A percentile compares a stretch with the other conserved stretches of the same genome.
Evolutionary conservation across 345 rosid genomes (phyloP).

Genomic region (Camelina laxa): DNA sequence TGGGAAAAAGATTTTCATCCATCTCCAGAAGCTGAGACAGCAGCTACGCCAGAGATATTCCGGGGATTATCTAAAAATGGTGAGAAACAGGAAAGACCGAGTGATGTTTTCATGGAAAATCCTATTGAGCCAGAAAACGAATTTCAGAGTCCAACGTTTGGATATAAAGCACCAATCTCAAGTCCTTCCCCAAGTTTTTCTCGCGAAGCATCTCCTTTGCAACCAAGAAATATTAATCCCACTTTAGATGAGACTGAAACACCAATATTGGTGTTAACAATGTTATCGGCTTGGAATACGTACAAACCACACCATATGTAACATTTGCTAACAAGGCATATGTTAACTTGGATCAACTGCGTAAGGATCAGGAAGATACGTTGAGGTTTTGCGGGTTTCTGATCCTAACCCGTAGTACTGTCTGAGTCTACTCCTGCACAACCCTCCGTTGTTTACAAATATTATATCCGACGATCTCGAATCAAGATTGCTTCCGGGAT

Average conservation of each 20-base stretch:
- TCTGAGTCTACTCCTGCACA: slow-evolving; percentile 57
- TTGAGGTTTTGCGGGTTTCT: slow-evolving; percentile 71
- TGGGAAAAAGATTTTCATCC: slow-evolving; percentile 47
- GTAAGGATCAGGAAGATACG: slow-evolving; percentile 78
- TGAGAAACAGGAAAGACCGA: slow-evolving; percentile 47
- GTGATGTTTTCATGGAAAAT: slow-evolving; percentile 43
- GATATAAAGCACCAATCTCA: slow-evolving; percentile 48
- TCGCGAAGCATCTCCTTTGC: slow-evolving; percentile 50
- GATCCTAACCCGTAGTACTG: slow-evolving; percentile 86
- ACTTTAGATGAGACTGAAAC: slow-evolving; percentile 44
- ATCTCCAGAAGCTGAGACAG: slow-evolving; percentile 45
- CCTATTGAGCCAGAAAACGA: slow-evolving; percentile 47
- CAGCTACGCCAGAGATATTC: slow-evolving; percentile 45
- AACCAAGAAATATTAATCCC: slow-evolving; percentile 50
- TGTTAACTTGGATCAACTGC: no score
- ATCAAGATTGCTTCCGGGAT: slow-evolving; percentile 16
- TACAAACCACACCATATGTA: no score
- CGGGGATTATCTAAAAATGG: slow-evolving; percentile 42
- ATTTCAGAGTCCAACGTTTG: slow-evolving; percentile 70
- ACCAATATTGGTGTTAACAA: no score
- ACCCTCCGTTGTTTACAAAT: slow-evolving; percentile 57
- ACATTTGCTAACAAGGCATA: no score
- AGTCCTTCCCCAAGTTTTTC: slow-evolving; percentile 52
- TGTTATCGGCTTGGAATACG: no score
- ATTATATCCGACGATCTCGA: slow-evolving; percentile 41